Evolutionary conservation across 2,329 filamentous ascomycete genomes (phyloP), one percentile per base, ranked within the genome.

Genomic region (Botryotinia calthae): DNA sequence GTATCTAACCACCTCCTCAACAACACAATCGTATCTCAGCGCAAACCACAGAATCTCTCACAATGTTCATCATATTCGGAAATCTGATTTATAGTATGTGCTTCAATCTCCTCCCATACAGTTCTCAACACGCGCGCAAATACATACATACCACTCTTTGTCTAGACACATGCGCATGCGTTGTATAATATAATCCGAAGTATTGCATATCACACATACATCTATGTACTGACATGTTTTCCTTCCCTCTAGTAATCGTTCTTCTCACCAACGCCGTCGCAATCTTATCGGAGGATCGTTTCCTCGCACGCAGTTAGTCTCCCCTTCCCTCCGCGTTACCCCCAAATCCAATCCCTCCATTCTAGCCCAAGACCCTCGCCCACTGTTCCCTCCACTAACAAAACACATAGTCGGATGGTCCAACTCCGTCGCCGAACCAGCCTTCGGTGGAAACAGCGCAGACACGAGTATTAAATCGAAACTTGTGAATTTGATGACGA

Each of bases 201-300:
- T 51, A 42, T 59, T 10, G 58, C 54, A 8, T 22, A 16, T 46
- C 51, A 20, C n/a, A 37, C 31, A 66, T 34, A 42, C 25, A 62
- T 40, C 2, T 25, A 28, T 3, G 59, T 34, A 46, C 67, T 68
- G 63, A 73, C 64, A 20, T 18, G 4, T 62, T 42, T 6, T 8
- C 59, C 37, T 79, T 16, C 12, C 64, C 34, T 79, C 54, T 34
- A 94, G 93, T 95, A 77, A 88, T 90, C 78, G 87, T 97, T 81
- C 93, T 98, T 80, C 88, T 98, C 81, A 90, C 96, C 84, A 99
- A 99, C 84, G 93, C 94, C 77, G 91, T 98, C 81, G 94, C 95
- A 76, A 90, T 98, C 81, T 91, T 98, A 76, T 97, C 94, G 79
- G 95, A 97, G 88, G 94, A 97, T 84, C 92, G 94, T 75, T 97